A percentile compares a stretch with the other conserved stretches of the same genome.
Evolutionary conservation across 1,284 basidiomycete genomes (phyloP).

Genomic region (Inonotus hispidus): DNA sequence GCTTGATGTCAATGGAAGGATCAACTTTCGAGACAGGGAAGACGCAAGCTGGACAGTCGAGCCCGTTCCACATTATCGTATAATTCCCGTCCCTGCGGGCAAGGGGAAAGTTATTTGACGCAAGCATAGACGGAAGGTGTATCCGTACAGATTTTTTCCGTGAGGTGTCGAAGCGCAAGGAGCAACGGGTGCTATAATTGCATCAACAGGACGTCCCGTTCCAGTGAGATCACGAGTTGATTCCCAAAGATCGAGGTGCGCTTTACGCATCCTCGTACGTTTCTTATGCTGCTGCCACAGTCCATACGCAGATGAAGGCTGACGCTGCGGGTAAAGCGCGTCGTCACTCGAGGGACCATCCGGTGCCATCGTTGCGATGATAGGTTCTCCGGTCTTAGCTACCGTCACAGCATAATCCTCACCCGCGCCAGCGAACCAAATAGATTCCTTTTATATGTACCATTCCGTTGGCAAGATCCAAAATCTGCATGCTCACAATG

Average conservation of each 20-base stretch:
- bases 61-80: conserved; percentile 60
- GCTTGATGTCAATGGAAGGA: conserved; percentile 39
- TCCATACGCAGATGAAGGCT: conserved; percentile 38
- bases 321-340: conserved; percentile 1
- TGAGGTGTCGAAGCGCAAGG: conserved; percentile 53
- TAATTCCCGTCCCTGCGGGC: conserved; percentile 41
- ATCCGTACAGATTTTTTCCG: conserved; percentile 39
- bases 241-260: conserved; percentile 55
- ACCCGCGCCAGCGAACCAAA: conserved; percentile 37
- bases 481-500: background rate
- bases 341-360: conserved; percentile 24
- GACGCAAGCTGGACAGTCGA: conserved; percentile 63
- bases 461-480: background rate
- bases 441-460: conserved; percentile 28
- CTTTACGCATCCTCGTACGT: conserved; percentile 39
- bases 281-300: conserved; percentile 53
- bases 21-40: conserved; percentile 66
- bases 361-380: conserved; percentile 43
- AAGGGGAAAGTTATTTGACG: conserved; percentile 8
- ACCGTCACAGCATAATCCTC: conserved; percentile 41
- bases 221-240: conserved; percentile 41
- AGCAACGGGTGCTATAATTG: conserved; percentile 52
- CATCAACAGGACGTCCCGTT: conserved; percentile 60
- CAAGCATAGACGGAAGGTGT: background rate
- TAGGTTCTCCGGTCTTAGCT: conserved; percentile 42